Evolutionary conservation across 2,329 filamentous ascomycete genomes (phyloP).

Genomic region (Sordariomycetes sp.): DNA sequence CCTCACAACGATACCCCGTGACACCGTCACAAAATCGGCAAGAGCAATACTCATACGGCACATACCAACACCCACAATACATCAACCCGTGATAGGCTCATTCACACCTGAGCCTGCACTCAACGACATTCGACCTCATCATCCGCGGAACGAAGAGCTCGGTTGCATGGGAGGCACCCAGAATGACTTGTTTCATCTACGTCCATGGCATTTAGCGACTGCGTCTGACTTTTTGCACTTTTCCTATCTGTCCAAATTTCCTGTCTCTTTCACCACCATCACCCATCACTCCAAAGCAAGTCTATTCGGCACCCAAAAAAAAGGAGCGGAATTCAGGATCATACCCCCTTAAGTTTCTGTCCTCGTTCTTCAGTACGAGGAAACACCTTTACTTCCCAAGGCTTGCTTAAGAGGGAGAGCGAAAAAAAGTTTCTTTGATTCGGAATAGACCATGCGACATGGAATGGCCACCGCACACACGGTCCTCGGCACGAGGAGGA

Average conservation of each 20-base stretch:
- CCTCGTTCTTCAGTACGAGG: not conserved
- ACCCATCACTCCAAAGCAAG: too few species aligned
- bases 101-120: too few species aligned
- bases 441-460: too few species aligned
- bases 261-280: conserved; percentile 1
- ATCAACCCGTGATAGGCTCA: conserved; percentile 8
- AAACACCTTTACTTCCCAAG: too few species aligned
- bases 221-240: conserved; percentile 10
- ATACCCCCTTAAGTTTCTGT: conserved; percentile 3
- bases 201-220: conserved; percentile 39
- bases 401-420: too few species aligned
- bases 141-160: conserved; percentile 4
- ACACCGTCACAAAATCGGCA: conserved; percentile 37
- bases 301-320: conserved; percentile 7
- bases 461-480: too few species aligned
- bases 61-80: conserved; percentile 4
- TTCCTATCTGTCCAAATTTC: conserved; percentile 1
- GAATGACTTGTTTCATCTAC: conserved; percentile 25
- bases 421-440: conserved; percentile 3
- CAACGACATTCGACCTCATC: conserved; percentile 3
- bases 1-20: conserved; percentile 46
- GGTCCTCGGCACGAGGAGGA: too few species aligned
- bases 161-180: conserved; percentile 12
- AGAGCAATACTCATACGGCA: conserved; percentile 24
- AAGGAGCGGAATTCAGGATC: conserved; percentile 2